phyloP scores from a whole-genome alignment of 2,329 filamentous ascomycete genomes.

The Epichloe elymi region DNA sequence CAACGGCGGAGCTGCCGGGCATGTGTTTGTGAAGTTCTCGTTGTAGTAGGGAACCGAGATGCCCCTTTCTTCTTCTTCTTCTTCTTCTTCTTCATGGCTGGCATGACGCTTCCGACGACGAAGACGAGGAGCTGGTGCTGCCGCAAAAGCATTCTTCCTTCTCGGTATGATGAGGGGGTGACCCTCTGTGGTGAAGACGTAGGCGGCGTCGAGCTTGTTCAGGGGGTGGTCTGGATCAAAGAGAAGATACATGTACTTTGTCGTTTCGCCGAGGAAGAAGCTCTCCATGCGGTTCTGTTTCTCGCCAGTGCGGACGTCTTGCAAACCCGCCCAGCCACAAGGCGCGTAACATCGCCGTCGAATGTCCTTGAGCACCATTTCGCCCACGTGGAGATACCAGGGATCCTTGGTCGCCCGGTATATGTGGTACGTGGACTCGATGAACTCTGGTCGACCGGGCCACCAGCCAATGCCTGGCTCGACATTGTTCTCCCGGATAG shows the following conservation, averaged over 20 bases:
- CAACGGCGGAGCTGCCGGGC: constrained; percentile 45
- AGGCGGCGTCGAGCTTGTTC: constrained; percentile 74
- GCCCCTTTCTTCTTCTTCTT: neutral
- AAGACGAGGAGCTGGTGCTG: neutral
- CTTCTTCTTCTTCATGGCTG: neutral
- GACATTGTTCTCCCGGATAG: constrained; percentile 67
- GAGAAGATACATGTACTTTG: constrained; percentile 87
- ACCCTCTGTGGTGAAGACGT: constrained; percentile 91
- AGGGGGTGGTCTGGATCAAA: constrained; percentile 84
- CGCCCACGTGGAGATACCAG: constrained; percentile 90
- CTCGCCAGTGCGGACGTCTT: constrained; percentile 71
- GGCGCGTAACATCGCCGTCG: constrained; percentile 75
- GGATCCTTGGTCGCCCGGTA: constrained; percentile 87
- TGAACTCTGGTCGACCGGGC: constrained; percentile 89
- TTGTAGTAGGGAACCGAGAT: constrained; percentile 25
- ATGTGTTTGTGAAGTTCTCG: constrained; percentile 42
- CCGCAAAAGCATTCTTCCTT: constrained; percentile 10
- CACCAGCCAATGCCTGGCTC: constrained; percentile 88
- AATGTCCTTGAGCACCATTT: constrained; percentile 89
- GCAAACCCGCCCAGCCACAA: constrained; percentile 87
- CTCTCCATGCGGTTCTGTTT: constrained; percentile 95
- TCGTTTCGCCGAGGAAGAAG: constrained; percentile 93
- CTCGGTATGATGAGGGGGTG: constrained; percentile 77
- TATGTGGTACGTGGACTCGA: constrained; percentile 94
- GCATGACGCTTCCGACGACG: constrained; percentile 5